These are phyloP conservation scores for Cinchona pubescens DNA, from an alignment of 257 asterid genomes.

Conservation along the genomic window DNA sequence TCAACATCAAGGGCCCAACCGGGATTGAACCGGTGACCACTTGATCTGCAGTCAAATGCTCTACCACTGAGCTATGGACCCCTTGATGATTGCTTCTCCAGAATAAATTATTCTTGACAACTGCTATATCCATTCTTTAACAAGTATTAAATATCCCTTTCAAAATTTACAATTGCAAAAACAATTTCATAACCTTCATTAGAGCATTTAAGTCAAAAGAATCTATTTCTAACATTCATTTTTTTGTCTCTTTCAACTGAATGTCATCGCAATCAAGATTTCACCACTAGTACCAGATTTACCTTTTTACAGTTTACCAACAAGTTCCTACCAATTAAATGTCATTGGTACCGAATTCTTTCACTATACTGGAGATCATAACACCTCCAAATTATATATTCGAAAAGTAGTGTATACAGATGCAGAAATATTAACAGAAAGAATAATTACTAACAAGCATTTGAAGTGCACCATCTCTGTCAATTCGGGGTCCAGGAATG, in stretches of 20 bases:
- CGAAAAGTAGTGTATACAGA: constrained; percentile 9
- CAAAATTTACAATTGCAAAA: not conserved
- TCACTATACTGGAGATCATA: not conserved
- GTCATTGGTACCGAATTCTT: not conserved
- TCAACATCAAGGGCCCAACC: constrained; percentile 21
- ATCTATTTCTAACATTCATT: not conserved
- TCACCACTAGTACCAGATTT: not conserved
- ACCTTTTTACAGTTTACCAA: not conserved
- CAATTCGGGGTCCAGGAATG: constrained; percentile 91
- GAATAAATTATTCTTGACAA: not conserved
- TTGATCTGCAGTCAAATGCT: constrained; percentile 27
- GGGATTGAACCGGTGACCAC: constrained; percentile 19
- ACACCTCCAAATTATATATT: not conserved
- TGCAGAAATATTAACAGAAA: constrained; percentile 6
- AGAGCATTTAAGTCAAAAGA: not conserved
- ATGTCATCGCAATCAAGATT: not conserved
- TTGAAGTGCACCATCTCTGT: constrained; percentile 89
- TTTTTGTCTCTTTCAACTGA: not conserved
- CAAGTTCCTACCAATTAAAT: not conserved
- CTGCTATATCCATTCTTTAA: not conserved
- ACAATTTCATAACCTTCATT: no score
- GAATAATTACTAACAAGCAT: constrained; percentile 73
- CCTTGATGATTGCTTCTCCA: constrained; percentile 9
- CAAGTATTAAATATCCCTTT: not conserved
- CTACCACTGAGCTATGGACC: constrained; percentile 33